Base-by-base conservation (phyloP, 1,139 yeast genomes). In the Dujonia santamariae region DNA sequence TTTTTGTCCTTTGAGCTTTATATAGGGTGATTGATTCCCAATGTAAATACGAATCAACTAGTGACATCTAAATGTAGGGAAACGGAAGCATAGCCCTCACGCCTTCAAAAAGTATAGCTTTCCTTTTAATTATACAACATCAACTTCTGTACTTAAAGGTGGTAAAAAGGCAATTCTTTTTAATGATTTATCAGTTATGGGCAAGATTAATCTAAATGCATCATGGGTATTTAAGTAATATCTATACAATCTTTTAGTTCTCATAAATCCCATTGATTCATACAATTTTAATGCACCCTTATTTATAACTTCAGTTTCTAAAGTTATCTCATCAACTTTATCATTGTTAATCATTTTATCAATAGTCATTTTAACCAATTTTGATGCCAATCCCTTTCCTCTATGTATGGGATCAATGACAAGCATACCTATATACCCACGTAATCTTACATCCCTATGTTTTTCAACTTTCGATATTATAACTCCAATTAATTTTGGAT, bases 361-460 rank as follows among this genome's bases (percentile, higher is more conserved):
- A 4, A 92, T 72, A 5, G 85, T 77, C 42, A 67, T 53, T 35
- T 69, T 65, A 20, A 90, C 90, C 37, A 92, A 67, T 36, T 63
- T 63, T 45, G 80, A 81, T 4, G 97, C 96, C 31, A 90, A 83
- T 2, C 96, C 96, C 31, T 63, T 65, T 7, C 95, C 90, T 35
- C 98, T 66, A 55, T 72, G 80, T 13, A 60, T 54, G 27, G 80
- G 76, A 38, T 81, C 80, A 19, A 92, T 95, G 0, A 95, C 96
- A 37, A 92, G 63, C 98, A 92, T 92, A 5, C 97, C 98, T 30
- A 92, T 90, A 51, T 92, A 92, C 0, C 98, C 98, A 42, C 97
- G 64, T 48, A 67, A 53, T 39, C 96, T 66, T 8, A 73, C 80
- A 22, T 75, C 72, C 38, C 92, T 67, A 58, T 92, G 97, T 4